Conservation (phyloP, 1,139 yeast species). For the Candida sp. region DNA sequence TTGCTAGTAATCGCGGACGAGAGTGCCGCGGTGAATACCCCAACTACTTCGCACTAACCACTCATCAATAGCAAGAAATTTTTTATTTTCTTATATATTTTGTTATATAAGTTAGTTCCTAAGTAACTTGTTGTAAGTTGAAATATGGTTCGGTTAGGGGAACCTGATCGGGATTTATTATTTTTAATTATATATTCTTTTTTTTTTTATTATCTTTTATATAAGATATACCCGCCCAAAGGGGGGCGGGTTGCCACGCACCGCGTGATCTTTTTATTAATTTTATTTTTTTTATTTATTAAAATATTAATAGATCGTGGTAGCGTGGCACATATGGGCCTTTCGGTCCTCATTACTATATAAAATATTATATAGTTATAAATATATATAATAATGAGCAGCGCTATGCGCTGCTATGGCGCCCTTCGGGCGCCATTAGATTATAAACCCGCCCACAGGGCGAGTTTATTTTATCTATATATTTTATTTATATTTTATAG, state of each 20-base stretch:
- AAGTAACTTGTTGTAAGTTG: slow-evolving; percentile 5
- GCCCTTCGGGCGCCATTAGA: too few species aligned
- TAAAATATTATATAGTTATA: too few species aligned
- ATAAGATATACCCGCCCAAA: neutral
- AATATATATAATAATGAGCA: too few species aligned
- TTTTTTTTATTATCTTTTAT: neutral
- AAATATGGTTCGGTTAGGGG: slow-evolving; percentile 6
- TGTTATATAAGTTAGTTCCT: neutral
- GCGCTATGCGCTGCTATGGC: too few species aligned
- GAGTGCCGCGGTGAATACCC: slow-evolving; percentile 5
- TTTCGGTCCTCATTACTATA: too few species aligned
- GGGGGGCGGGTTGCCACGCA: too few species aligned
- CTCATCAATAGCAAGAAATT: slow-evolving; percentile 6
- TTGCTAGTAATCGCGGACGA: slow-evolving; percentile 6
- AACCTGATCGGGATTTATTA: slow-evolving; percentile 4
- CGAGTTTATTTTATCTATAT: too few species aligned
- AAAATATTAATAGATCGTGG: too few species aligned
- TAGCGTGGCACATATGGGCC: too few species aligned
- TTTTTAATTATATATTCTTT: neutral
- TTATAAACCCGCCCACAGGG: neutral
- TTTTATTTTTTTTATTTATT: too few species aligned
- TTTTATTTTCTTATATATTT: neutral
- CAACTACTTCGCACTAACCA: slow-evolving; percentile 7
- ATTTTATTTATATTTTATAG: neutral
- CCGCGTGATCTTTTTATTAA: too few species aligned